These are phyloP conservation scores for Dipodascus geniculatus DNA, from an alignment of 805 yeast genomes.

Conservation along the genomic window DNA sequence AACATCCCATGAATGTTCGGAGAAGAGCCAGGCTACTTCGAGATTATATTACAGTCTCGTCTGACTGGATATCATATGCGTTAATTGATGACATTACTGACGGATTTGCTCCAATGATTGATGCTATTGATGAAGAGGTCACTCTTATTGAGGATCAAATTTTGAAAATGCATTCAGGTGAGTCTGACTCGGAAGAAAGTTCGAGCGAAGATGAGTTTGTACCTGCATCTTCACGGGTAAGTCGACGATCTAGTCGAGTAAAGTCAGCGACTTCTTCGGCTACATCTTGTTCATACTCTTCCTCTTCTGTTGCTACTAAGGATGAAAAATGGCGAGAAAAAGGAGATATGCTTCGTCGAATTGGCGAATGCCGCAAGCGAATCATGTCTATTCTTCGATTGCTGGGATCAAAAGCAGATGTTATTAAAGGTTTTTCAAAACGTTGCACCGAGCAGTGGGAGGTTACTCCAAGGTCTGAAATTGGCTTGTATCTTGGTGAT, in stretches of 20 bases:
- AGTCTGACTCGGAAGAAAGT: conserved; percentile 32
- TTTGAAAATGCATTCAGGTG: conserved; percentile 69
- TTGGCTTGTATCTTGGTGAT: conserved; percentile 91
- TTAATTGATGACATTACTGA: conserved; percentile 94
- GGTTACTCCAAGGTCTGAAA: conserved; percentile 69
- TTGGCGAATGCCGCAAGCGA: conserved; percentile 89
- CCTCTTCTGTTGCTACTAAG: conserved; percentile 26
- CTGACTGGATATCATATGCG: conserved; percentile 97
- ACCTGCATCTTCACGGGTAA: neutral
- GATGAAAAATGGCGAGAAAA: conserved; percentile 74
- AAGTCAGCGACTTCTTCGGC: neutral
- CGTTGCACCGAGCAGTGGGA: conserved; percentile 80
- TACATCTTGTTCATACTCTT: conserved; percentile 9
- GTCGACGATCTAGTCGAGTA: neutral
- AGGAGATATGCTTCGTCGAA: conserved; percentile 89
- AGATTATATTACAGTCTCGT: conserved; percentile 79
- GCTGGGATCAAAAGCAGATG: conserved; percentile 90
- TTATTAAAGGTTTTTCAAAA: conserved; percentile 90
- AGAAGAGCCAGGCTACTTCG: conserved; percentile 78
- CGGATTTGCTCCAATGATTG: conserved; percentile 94
- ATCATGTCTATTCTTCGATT: conserved; percentile 84
- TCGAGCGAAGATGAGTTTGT: conserved; percentile 30
- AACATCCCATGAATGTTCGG: conserved; percentile 92
- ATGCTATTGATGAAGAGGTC: conserved; percentile 87
- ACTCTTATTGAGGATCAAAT: conserved; percentile 91